phyloP scores from a whole-genome alignment of 257 asterid genomes.

The Solanum piurae region DNA sequence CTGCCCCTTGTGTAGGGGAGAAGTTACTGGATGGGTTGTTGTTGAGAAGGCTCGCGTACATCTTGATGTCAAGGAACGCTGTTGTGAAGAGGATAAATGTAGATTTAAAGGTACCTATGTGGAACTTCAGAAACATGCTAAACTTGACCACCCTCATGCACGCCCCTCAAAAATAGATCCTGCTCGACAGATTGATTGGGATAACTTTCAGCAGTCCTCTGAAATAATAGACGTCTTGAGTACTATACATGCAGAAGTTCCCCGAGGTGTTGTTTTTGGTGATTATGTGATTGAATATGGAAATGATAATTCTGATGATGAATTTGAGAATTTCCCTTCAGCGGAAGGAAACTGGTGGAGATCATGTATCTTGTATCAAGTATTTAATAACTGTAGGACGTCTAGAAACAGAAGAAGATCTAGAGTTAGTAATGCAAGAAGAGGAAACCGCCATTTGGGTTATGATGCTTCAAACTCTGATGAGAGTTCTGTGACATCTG shows the following conservation, averaged over 20 bases:
- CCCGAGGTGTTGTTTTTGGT: constrained; percentile 77
- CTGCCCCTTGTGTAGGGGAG: constrained; percentile 86
- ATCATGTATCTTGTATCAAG: constrained; percentile 71
- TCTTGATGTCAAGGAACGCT: constrained; percentile 57
- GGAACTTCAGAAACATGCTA: constrained; percentile 66
- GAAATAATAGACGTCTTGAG: constrained; percentile 76
- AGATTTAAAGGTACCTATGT: constrained; percentile 43
- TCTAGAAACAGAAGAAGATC: constrained; percentile 77
- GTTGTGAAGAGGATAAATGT: constrained; percentile 69
- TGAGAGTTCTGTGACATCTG: constrained; percentile 67
- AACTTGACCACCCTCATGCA: constrained; percentile 66
- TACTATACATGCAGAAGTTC: constrained; percentile 77
- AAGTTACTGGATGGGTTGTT: constrained; percentile 68
- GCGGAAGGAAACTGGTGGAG: constrained; percentile 81
- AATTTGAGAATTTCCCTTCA: constrained; percentile 52
- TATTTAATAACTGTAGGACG: constrained; percentile 56
- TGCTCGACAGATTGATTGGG: constrained; percentile 85
- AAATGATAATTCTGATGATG: constrained; percentile 68
- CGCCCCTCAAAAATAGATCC: constrained; percentile 75
- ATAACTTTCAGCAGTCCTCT: constrained; percentile 75
- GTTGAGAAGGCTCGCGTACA: constrained; percentile 47
- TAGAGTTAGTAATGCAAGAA: constrained; percentile 53
- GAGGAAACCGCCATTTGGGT: constrained; percentile 46
- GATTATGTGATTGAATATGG: constrained; percentile 92
- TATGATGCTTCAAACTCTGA: constrained; percentile 63